Conservation (phyloP, 2,329 filamentous ascomycete species). For the Ophiosphaerella korrae region DNA sequence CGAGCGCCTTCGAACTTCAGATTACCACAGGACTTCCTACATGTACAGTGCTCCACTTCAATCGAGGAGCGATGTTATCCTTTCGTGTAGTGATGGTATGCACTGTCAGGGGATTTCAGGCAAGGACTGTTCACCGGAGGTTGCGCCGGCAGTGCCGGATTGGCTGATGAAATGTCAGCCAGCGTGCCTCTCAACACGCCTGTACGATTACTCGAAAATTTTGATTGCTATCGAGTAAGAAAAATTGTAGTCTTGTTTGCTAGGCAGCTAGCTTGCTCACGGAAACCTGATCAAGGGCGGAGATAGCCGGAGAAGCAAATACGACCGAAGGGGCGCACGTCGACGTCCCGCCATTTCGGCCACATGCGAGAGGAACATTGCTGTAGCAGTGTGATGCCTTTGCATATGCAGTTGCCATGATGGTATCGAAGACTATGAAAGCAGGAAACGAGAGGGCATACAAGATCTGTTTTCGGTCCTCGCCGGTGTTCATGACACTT, state of each 20-base stretch:
- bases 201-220: constrained; percentile 41
- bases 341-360: background rate
- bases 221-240: constrained; percentile 39
- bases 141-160: constrained; percentile 23
- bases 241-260: constrained; percentile 24
- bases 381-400: too few species aligned
- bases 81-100: constrained; percentile 1
- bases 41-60: too few species aligned
- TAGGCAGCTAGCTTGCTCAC: constrained; percentile 15
- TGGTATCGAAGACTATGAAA: background rate
- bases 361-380: background rate
- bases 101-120: background rate
- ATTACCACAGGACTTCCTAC: background rate
- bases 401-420: too few species aligned
- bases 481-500: background rate
- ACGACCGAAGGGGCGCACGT: constrained; percentile 6
- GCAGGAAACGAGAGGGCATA: background rate
- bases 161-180: constrained; percentile 32
- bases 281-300: constrained; percentile 22
- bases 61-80: background rate
- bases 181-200: constrained; percentile 30
- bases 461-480: background rate
- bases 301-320: constrained; percentile 26
- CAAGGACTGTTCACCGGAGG: constrained; percentile 11
- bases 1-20: constrained; percentile 6